Conservation (phyloP, 148 eudicot genomes). For the Heliamphora exappendiculata region DNA sequence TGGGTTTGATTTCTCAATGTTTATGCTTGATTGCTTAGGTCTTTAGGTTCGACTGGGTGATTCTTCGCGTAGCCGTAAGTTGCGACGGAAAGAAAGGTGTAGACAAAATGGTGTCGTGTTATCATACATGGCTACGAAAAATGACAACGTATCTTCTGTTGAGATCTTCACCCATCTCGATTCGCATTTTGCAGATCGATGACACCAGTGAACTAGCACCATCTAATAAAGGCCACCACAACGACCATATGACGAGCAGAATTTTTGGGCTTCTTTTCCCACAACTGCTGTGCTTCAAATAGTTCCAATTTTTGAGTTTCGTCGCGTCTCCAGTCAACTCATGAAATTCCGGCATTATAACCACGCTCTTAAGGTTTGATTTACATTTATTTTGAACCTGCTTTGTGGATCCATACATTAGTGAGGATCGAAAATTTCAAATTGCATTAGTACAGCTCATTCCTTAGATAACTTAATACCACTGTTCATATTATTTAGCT, state of each 20-base stretch:
- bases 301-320: slow-evolving; percentile 21
- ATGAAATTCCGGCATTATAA: slow-evolving; percentile 17
- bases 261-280: slow-evolving; percentile 16
- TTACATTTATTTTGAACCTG: not conserved
- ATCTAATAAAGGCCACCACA: not conserved
- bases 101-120: no score
- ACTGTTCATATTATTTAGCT: no score
- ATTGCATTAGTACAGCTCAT: no score
- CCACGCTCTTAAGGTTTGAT: slow-evolving; percentile 33
- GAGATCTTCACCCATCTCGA: not conserved
- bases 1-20: no score
- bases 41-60: no score
- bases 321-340: slow-evolving; percentile 15
- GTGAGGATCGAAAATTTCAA: no score
- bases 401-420: not conserved
- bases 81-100: no score
- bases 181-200: not conserved
- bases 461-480: no score
- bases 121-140: no score
- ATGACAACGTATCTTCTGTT: no score
- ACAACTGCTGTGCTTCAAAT: slow-evolving; percentile 19
- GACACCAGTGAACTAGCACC: not conserved
- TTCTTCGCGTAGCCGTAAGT: no score
- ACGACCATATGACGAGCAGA: not conserved
- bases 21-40: no score